A percentile compares a stretch with the other conserved stretches of the same genome.
phyloP scores from a whole-genome alignment of 495 filamentous ascomycete genomes.

The Darksidea phi region DNA sequence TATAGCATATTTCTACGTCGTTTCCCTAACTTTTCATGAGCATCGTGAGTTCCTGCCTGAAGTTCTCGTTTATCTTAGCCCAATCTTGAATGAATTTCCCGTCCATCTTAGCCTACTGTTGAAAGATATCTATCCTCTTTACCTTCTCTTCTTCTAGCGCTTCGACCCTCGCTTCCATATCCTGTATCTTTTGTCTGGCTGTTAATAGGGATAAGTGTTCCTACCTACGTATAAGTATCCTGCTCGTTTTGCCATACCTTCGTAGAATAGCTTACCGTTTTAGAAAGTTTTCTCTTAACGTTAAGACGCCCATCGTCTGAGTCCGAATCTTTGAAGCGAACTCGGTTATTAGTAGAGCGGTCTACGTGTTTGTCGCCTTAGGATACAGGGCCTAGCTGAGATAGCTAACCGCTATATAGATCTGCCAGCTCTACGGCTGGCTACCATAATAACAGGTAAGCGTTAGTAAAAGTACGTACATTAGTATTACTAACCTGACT shows the following conservation, averaged over 20 bases:
- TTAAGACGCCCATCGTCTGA: background rate
- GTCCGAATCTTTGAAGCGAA: background rate
- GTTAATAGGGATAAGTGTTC: background rate
- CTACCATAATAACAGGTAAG: slow-evolving; percentile 1
- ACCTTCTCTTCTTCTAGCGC: background rate
- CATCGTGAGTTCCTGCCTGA: too few relatives aligned
- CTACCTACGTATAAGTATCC: background rate
- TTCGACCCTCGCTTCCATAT: background rate
- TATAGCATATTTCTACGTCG: too few relatives aligned
- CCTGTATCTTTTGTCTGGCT: background rate
- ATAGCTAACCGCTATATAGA: background rate
- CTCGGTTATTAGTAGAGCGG: background rate
- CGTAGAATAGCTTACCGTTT: background rate
- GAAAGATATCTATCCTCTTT: background rate
- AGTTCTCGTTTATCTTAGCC: too few relatives aligned
- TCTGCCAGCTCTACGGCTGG: background rate
- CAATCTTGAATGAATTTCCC: background rate
- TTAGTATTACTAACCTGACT: background rate
- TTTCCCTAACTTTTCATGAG: too few relatives aligned
- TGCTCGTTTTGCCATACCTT: background rate
- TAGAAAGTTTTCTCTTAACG: background rate
- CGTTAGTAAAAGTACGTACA: background rate
- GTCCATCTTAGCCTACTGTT: background rate
- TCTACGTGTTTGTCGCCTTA: background rate
- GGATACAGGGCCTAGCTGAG: background rate